phyloP scores from a whole-genome alignment of 768 basidiomycete species.

The Russula dissimulans region DNA sequence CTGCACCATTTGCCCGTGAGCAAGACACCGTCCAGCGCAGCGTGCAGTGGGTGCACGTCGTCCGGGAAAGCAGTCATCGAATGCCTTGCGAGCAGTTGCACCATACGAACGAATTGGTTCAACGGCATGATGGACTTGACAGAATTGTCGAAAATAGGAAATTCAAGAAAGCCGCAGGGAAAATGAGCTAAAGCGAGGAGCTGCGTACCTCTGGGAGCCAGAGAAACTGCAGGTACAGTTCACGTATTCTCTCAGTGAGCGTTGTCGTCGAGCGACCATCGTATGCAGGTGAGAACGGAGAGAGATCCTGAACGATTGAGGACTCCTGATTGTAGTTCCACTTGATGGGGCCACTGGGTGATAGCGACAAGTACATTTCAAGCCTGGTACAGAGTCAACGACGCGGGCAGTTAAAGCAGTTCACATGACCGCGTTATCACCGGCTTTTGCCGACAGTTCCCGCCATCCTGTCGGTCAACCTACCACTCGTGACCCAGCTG shows the following conservation, averaged over 20 bases:
- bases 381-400: too few relatives aligned
- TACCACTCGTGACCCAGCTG: too few relatives aligned
- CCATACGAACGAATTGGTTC: conserved; percentile 41
- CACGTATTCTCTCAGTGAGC: conserved; percentile 11
- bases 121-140: conserved; percentile 66
- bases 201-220: conserved; percentile 18
- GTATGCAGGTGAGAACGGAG: conserved; percentile 12
- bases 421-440: background rate
- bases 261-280: conserved; percentile 9
- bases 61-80: conserved; percentile 24
- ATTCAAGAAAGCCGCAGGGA: background rate
- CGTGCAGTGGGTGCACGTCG: conserved; percentile 46
- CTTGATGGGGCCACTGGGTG: conserved; percentile 10
- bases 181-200: too few relatives aligned
- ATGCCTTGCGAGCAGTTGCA: conserved; percentile 43
- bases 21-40: conserved; percentile 50
- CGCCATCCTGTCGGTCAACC: too few relatives aligned
- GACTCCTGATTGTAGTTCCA: conserved; percentile 19
- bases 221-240: conserved; percentile 15
- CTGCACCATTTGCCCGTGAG: conserved; percentile 75
- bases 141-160: background rate
- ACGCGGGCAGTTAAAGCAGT: too few relatives aligned
- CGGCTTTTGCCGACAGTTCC: too few relatives aligned
- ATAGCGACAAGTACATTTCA: conserved; percentile 9
- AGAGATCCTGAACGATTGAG: conserved; percentile 4